These are phyloP conservation scores for Suillus placidus DNA, from an alignment of 768 basidiomycete species.

Conservation along the genomic window DNA sequence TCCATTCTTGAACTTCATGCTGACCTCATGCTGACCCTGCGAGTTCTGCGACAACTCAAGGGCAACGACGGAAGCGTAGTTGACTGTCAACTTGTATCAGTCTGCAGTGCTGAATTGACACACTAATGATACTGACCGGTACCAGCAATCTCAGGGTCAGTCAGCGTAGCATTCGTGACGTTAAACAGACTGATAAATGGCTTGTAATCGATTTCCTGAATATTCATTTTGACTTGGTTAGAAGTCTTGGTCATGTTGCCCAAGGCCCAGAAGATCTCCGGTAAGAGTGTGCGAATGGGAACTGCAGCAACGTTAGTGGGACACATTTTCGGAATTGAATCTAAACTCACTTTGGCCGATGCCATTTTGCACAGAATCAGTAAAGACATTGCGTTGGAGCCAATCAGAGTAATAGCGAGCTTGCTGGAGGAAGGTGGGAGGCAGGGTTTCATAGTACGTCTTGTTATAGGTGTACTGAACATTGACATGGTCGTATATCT, in stretches of 20 bases:
- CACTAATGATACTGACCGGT: conserved; percentile 52
- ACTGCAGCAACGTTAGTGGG: conserved; percentile 44
- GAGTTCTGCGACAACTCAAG: conserved; percentile 68
- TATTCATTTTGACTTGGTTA: conserved; percentile 71
- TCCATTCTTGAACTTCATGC: conserved; percentile 79
- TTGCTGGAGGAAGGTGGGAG: conserved; percentile 69
- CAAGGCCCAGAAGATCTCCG: conserved; percentile 66
- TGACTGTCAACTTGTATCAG: conserved; percentile 42
- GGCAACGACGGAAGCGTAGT: conserved; percentile 66
- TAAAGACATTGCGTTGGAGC: conserved; percentile 73
- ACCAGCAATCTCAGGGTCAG: conserved; percentile 56
- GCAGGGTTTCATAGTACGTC: conserved; percentile 70
- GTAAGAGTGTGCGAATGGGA: conserved; percentile 70
- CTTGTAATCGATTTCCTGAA: conserved; percentile 78
- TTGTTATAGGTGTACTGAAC: conserved; percentile 74
- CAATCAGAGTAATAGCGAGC: conserved; percentile 70
- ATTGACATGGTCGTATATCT: conserved; percentile 76
- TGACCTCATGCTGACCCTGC: conserved; percentile 68
- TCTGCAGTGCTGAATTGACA: background rate
- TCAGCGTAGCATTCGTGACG: conserved; percentile 58
- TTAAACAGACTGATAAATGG: conserved; percentile 83
- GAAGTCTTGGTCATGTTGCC: conserved; percentile 73
- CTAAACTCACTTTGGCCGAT: conserved; percentile 69
- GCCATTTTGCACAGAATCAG: conserved; percentile 53
- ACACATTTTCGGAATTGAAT: background rate